Conservation (phyloP, 2,329 filamentous ascomycete genomes). For the Fusarium sp. region DNA sequence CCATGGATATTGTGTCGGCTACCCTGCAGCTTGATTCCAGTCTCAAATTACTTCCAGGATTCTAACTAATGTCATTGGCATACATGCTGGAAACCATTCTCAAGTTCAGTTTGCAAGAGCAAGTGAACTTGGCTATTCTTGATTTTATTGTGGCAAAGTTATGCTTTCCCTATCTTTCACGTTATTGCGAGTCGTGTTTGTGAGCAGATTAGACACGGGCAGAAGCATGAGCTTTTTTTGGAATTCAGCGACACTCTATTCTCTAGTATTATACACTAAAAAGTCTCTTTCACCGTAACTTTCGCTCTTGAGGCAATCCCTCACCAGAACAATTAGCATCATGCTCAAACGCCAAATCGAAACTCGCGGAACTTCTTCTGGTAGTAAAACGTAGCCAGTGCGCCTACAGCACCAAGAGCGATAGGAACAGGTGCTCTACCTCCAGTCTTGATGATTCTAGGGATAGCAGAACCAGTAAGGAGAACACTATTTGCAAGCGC, state of each 20-base stretch:
- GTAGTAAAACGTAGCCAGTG: slow-evolving; percentile 57
- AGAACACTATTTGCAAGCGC: slow-evolving; percentile 57
- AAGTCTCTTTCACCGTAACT: accelerated
- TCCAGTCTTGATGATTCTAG: slow-evolving; percentile 55
- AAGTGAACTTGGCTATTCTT: too few species aligned
- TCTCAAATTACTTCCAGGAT: too few species aligned
- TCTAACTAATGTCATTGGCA: too few species aligned
- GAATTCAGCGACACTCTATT: background rate
- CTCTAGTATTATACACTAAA: slow-evolving; percentile 11
- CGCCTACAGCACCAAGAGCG: slow-evolving; percentile 51
- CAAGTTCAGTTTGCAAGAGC: too few species aligned
- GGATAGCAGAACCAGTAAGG: slow-evolving; percentile 54
- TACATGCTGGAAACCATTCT: too few species aligned
- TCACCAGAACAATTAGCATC: background rate
- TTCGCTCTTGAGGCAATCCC: too few species aligned
- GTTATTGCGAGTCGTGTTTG: too few species aligned
- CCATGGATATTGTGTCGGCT: too few species aligned
- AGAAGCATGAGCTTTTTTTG: too few species aligned
- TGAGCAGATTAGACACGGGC: too few species aligned
- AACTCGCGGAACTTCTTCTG: slow-evolving; percentile 59
- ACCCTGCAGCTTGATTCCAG: too few species aligned
- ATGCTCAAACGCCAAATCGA: slow-evolving; percentile 53
- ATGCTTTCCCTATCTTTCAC: too few species aligned
- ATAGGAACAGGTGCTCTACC: slow-evolving; percentile 54
- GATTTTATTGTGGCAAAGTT: accelerated